Conservation (phyloP, 148 eudicot species). For the Fallopia convolvulus region DNA sequence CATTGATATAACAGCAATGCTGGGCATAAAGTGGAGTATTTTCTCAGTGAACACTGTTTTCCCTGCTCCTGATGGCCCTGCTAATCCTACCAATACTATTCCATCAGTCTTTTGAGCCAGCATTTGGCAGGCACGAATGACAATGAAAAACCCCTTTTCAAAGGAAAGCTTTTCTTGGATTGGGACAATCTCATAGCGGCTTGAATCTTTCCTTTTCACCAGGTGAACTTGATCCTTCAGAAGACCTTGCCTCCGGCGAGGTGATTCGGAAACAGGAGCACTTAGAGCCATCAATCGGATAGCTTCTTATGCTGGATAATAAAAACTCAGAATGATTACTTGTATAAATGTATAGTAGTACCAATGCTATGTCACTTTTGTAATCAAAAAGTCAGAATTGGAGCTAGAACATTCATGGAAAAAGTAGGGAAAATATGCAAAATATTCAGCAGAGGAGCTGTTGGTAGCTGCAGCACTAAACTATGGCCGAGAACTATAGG, state of each 20-base stretch:
- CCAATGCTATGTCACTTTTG: neutral
- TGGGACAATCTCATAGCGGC: constrained; percentile 65
- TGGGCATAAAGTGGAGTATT: constrained; percentile 73
- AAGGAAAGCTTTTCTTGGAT: constrained; percentile 66
- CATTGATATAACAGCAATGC: constrained; percentile 89
- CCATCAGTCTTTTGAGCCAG: constrained; percentile 83
- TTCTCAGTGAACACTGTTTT: constrained; percentile 87
- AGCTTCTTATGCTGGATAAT: constrained; percentile 5
- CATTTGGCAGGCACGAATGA: constrained; percentile 86
- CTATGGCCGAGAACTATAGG: neutral
- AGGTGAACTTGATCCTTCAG: constrained; percentile 80
- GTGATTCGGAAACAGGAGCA: constrained; percentile 17
- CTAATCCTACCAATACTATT: constrained; percentile 69
- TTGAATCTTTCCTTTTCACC: constrained; percentile 58
- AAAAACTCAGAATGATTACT: neutral
- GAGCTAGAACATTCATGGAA: neutral
- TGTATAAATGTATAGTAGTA: neutral
- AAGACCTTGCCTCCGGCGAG: constrained; percentile 46
- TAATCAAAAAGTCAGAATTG: neutral
- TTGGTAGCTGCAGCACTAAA: neutral
- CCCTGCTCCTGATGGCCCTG: constrained; percentile 97
- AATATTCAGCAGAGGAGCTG: neutral
- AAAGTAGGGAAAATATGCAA: neutral
- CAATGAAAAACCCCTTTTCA: constrained; percentile 89
- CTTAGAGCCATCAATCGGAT: constrained; percentile 11